phyloP scores from a whole-genome alignment of 1,284 basidiomycete species.

The Cryptococcus sp. region DNA sequence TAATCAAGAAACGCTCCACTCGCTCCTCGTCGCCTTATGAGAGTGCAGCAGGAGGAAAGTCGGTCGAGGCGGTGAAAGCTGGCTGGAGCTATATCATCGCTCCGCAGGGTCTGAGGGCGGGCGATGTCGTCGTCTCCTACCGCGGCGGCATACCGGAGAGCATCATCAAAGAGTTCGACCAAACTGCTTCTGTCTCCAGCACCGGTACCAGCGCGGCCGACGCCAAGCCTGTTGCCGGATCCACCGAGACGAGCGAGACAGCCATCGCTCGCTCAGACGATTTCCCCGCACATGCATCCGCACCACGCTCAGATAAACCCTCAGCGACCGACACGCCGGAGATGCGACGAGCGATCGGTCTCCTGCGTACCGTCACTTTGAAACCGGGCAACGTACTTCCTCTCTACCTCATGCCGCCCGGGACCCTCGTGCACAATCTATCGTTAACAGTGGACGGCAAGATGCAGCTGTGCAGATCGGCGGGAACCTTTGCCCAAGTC shows the following conservation, averaged over 20 bases:
- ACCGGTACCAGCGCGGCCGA: constrained; percentile 2
- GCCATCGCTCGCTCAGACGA: not conserved
- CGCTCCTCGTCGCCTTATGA: constrained; percentile 42
- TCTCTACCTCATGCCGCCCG: constrained; percentile 84
- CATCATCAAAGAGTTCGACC: constrained; percentile 67
- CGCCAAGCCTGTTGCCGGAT: not conserved
- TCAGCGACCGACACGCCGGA: constrained; percentile 21
- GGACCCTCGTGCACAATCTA: constrained; percentile 87
- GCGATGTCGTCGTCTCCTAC: constrained; percentile 86
- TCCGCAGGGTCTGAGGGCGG: constrained; percentile 82
- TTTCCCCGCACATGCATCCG: not conserved
- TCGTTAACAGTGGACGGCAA: constrained; percentile 74
- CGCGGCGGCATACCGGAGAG: constrained; percentile 75
- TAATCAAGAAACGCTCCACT: constrained; percentile 57
- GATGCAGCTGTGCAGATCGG: constrained; percentile 82
- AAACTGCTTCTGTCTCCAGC: constrained; percentile 31
- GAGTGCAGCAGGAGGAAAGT: constrained; percentile 16
- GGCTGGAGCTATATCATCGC: constrained; percentile 83
- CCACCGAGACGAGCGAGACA: no score
- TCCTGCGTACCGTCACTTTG: constrained; percentile 80
- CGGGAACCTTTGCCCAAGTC: constrained; percentile 83
- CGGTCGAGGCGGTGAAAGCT: constrained; percentile 42
- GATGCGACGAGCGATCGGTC: constrained; percentile 66
- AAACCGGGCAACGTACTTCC: constrained; percentile 93
- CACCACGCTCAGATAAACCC: constrained; percentile 2